These are phyloP conservation scores for Blastobotrys persicus DNA, from an alignment of 1,139 yeast species.

Conservation along the genomic window DNA sequence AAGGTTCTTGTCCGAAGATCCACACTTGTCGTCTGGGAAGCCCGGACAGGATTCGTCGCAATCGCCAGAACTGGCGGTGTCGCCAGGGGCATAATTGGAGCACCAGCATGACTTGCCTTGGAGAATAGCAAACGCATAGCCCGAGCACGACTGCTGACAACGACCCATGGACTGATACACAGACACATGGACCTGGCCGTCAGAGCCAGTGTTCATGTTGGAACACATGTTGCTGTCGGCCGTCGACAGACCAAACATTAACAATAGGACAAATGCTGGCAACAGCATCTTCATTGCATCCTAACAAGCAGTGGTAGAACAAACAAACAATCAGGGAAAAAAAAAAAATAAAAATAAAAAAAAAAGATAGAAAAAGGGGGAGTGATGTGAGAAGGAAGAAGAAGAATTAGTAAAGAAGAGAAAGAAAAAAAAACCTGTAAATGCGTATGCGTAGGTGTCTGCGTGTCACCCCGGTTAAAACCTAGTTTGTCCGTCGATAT, in stretches of 20 bases:
- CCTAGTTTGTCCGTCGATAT: neutral
- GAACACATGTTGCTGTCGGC: constrained; percentile 44
- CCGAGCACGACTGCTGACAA: constrained; percentile 51
- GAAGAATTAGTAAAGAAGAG: constrained; percentile 1
- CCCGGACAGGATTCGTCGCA: constrained; percentile 59
- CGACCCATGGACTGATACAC: constrained; percentile 54
- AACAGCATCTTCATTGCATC: constrained; percentile 2
- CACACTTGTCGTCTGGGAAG: constrained; percentile 47
- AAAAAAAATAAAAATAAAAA: too few species aligned
- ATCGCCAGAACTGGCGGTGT: constrained; percentile 34
- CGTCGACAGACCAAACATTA: neutral
- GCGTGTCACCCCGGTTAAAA: neutral
- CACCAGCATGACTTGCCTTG: constrained; percentile 60
- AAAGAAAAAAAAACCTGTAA: constrained; percentile 9
- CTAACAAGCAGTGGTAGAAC: too few species aligned
- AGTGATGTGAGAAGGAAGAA: constrained; percentile 3
- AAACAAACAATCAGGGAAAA: too few species aligned
- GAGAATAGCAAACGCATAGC: constrained; percentile 56
- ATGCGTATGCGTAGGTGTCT: neutral
- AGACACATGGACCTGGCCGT: constrained; percentile 27
- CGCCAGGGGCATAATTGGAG: constrained; percentile 50
- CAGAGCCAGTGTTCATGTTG: constrained; percentile 43
- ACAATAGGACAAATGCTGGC: neutral
- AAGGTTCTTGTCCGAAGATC: constrained; percentile 37
- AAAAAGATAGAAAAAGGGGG: constrained; percentile 2